These are phyloP conservation scores for Curvularia lunata DNA, from an alignment of 2,329 filamentous ascomycete genomes.

Conservation along the genomic window DNA sequence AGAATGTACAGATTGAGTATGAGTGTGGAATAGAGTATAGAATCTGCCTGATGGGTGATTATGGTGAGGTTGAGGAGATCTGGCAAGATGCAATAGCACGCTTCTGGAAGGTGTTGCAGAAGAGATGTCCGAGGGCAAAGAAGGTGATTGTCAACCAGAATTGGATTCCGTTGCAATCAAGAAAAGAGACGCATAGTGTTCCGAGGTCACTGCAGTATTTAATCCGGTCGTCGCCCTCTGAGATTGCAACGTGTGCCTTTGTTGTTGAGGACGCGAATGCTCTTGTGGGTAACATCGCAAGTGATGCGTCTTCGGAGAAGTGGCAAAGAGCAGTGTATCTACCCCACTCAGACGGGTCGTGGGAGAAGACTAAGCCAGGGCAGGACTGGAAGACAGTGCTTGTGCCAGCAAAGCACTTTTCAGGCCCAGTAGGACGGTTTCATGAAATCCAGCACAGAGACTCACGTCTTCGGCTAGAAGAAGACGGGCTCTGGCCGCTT, in stretches of 20 bases:
- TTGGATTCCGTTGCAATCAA: background rate
- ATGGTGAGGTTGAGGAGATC: background rate
- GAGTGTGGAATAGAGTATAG: background rate
- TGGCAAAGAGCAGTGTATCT: background rate
- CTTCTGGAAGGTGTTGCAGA: background rate
- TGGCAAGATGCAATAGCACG: background rate
- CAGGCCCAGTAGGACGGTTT: background rate
- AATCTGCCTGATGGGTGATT: background rate
- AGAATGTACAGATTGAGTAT: slow-evolving; percentile 25
- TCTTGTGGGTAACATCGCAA: background rate
- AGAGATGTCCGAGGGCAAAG: background rate
- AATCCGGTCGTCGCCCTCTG: background rate
- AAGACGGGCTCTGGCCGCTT: background rate
- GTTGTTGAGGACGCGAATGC: background rate
- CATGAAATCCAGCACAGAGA: background rate
- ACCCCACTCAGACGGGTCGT: background rate
- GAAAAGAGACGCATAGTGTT: background rate
- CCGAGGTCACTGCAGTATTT: background rate
- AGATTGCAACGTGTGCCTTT: background rate
- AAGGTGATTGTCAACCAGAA: background rate
- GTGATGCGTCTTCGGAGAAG: background rate
- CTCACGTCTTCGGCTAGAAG: background rate
- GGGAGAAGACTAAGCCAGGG: background rate
- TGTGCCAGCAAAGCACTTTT: background rate
- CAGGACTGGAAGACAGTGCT: background rate